A percentile compares a stretch with the other conserved stretches of the same genome.
These are phyloP conservation scores for Solanum chiquidenum DNA, from an alignment of 257 asterid species.

Conservation along the genomic window DNA sequence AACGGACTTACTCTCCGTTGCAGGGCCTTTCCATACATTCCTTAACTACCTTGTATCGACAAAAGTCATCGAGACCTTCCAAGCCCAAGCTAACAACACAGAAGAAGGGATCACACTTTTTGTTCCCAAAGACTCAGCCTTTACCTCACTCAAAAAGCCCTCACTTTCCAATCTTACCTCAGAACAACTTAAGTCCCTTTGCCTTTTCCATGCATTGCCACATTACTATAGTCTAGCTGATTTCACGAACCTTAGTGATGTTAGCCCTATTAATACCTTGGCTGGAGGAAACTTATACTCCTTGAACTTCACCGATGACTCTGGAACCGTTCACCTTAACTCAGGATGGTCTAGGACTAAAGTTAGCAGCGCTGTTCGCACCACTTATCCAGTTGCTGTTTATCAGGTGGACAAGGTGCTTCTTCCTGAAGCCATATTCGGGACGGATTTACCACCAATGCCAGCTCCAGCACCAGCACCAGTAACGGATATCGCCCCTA, in stretches of 20 bases:
- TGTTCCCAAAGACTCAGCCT: conserved; percentile 60
- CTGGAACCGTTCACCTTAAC: conserved; percentile 43
- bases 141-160: conserved; percentile 33
- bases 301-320: conserved; percentile 48
- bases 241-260: conserved; percentile 62
- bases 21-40: conserved; percentile 74
- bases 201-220: conserved; percentile 71
- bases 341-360: conserved; percentile 72
- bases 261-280: conserved; percentile 47
- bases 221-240: conserved; percentile 63
- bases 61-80: conserved; percentile 58
- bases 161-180: conserved; percentile 52
- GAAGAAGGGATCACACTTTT: conserved; percentile 72
- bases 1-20: conserved; percentile 52
- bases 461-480: conserved; percentile 82
- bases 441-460: conserved; percentile 76
- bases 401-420: conserved; percentile 62
- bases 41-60: conserved; percentile 51
- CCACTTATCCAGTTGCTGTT: conserved; percentile 65
- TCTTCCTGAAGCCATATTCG: conserved; percentile 69
- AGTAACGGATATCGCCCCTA: conserved; percentile 22
- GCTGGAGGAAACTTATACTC: conserved; percentile 43
- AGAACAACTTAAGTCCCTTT: conserved; percentile 53
- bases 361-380: conserved; percentile 59
- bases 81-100: conserved; percentile 65